Base-by-base conservation (phyloP, 768 basidiomycete genomes). In the Antrodiella citrinella region DNA sequence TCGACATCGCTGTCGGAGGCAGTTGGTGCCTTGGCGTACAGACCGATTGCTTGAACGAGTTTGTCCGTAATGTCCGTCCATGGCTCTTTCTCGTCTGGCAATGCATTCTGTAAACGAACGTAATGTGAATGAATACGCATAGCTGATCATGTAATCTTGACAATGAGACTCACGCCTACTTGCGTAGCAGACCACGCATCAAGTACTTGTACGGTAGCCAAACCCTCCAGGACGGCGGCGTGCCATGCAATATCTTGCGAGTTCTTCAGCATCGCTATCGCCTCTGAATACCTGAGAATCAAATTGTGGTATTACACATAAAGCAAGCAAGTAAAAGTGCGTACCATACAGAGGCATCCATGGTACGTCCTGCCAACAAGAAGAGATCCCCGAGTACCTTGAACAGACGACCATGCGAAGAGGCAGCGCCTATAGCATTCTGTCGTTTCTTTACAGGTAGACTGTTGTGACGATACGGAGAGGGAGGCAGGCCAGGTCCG, bases 381-480 rank as follows among this genome's bases (percentile, higher is more conserved):
- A 86, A 94, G 57, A 96, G 77, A 64, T 97, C 92, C 0, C 83
- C 95, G 12, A 91, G 74, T 21, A 94, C 75, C 67, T 95, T 97
- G 66, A 82, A 87, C 30, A 95, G 73, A 50, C 95, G 73, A 21
- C 86, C 95, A 66, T 87, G 87, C 2, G 89, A 86, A 7, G 87
- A 86, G 12, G 82, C 78, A 2, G 78, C 77, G 15, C 84, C 80
- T 57, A 82, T 72, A 41, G 75, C 70, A 57, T 80, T 80, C 53
- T 77, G 59, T 26, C 88, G 77, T 59, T 87, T 85, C 65, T 81
- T 82, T 4, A 72, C 65, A 40, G 76, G 71, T 30, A 84, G 57
- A 15, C 77, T 74, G 1, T 76, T 70, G 59, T 80, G 79, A 13
- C 84, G 81, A 58, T 71, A 69, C 13, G 68, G 44, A 4, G 64